Conservation (phyloP, 257 asterid genomes). For the Knoxia roxburghii region DNA sequence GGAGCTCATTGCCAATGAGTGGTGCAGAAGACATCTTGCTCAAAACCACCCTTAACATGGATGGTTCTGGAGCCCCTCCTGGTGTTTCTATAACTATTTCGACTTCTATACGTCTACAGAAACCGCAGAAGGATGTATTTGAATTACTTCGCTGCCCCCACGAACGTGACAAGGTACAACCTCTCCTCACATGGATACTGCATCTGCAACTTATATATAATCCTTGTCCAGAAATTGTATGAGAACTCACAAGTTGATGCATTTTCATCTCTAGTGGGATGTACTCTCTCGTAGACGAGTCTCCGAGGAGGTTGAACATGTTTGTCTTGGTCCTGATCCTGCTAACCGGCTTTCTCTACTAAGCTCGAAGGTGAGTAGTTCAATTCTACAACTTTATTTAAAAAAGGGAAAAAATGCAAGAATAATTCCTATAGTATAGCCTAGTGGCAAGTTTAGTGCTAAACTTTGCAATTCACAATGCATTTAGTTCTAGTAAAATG, state of each 20-base stretch:
- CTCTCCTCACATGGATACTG: not conserved
- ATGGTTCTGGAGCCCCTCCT: conserved; percentile 26
- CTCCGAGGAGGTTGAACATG: conserved; percentile 22
- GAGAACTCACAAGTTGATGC: not conserved
- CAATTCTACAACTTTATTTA: too few species aligned
- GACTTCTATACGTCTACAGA: conserved; percentile 42
- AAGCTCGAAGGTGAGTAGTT: conserved; percentile 30
- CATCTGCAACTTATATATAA: too few species aligned
- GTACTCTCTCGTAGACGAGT: conserved; percentile 32
- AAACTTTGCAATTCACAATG: too few species aligned
- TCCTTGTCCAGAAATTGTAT: not conserved
- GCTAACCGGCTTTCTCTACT: conserved; percentile 34
- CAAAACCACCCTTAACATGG: conserved; percentile 30
- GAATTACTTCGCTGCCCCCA: conserved; percentile 28
- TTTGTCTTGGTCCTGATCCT: conserved; percentile 40
- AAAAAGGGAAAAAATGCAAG: too few species aligned
- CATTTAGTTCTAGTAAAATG: too few species aligned
- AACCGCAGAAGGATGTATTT: conserved; percentile 27
- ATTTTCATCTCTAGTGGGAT: conserved; percentile 43
- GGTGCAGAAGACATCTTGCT: conserved; percentile 39
- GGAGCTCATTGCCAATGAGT: conserved; percentile 37
- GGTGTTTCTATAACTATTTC: conserved; percentile 36
- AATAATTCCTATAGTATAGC: too few species aligned
- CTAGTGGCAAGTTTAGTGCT: too few species aligned
- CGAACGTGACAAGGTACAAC: conserved; percentile 35